Evolutionary conservation across 192 early-diverging fungal genomes (phyloP), one percentile per base, ranked within the genome.

Genomic region (Entomortierella lignicola): DNA sequence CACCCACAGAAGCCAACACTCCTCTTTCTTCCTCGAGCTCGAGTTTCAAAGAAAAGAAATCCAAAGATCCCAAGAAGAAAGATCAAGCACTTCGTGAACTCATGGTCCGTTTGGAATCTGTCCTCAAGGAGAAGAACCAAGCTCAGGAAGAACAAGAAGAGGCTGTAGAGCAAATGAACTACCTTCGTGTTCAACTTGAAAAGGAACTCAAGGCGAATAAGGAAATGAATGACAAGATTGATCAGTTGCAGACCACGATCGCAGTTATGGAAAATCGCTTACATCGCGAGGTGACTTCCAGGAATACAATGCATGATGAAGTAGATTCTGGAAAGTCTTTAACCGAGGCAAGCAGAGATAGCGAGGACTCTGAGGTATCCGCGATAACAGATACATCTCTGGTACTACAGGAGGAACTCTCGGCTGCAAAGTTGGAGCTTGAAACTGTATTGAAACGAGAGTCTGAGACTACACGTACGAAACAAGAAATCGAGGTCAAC

Each of bases 101-200:
- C 4, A 72, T 72, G 71, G 15, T 44, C 7, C 71, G 71, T 2
- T 47, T 72, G 13, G 71, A 72, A 32, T 10, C 39, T 21, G 71
- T 72, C 18, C 62, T 72, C 20, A 48, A 53, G 37, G 71, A 72
- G n/a, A 72, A 72, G 55, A 72, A 72, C 42, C 59, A 72, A 48
- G 71, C 71, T 0, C 55, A 39, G 17, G 71, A 72, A 27, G 71
- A 72, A 12, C 71, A 65, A 30, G 71, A 72, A 26, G 71, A 72
- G 11, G 43, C 62, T 43, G 21, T 64, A 4, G 71, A 72, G 31
- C 23, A 65, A 32, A 15, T 39, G 25, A 26, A 56, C 8, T 37
- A 34, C 11, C 41, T 63, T 5, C 50, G 52, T 23, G 50, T 1
- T 12, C 10, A 30, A 42, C 42, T 77, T 10, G 55, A 53, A n/a